Percentiles rank a stretch among this genome's conserved stretches.
Conservation (phyloP, 2,329 filamentous ascomycete species). For the Seiridium unicorne region DNA sequence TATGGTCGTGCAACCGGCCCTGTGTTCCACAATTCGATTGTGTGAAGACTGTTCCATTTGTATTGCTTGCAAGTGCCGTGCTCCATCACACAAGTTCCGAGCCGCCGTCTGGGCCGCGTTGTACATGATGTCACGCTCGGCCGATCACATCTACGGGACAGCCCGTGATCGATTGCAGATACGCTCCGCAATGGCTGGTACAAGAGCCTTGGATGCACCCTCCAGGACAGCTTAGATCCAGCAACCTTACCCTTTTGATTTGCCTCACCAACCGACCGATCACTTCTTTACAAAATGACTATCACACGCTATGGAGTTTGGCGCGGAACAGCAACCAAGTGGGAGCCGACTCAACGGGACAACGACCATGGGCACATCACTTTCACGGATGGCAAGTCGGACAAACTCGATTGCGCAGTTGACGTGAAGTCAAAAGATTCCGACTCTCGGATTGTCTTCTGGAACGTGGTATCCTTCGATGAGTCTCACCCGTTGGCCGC, state of each 20-base stretch:
- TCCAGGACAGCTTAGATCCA: too few species aligned
- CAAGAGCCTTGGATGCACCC: neutral
- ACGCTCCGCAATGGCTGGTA: neutral
- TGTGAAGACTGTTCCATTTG: neutral
- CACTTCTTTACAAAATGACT: neutral
- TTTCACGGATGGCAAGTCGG: constrained; percentile 1
- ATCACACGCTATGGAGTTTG: constrained; percentile 7
- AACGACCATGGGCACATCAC: constrained; percentile 8
- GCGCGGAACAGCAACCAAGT: constrained; percentile 6
- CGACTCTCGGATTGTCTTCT: constrained; percentile 42
- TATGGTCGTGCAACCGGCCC: neutral
- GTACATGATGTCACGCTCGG: neutral
- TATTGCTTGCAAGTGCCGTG: neutral
- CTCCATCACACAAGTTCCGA: neutral
- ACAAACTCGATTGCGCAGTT: constrained; percentile 14
- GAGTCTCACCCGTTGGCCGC: constrained; percentile 21
- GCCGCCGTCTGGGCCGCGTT: neutral
- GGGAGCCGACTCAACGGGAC: constrained; percentile 7
- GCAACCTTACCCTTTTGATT: too few species aligned
- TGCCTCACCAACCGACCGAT: neutral
- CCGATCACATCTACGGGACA: neutral
- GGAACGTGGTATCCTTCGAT: constrained; percentile 42
- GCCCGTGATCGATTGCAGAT: neutral
- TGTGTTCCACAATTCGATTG: neutral
- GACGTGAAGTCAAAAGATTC: constrained; percentile 20